Evolutionary conservation across 1,139 yeast genomes (phyloP), one percentile per base, ranked within the genome.

Genomic region (Taphrina pruni): DNA sequence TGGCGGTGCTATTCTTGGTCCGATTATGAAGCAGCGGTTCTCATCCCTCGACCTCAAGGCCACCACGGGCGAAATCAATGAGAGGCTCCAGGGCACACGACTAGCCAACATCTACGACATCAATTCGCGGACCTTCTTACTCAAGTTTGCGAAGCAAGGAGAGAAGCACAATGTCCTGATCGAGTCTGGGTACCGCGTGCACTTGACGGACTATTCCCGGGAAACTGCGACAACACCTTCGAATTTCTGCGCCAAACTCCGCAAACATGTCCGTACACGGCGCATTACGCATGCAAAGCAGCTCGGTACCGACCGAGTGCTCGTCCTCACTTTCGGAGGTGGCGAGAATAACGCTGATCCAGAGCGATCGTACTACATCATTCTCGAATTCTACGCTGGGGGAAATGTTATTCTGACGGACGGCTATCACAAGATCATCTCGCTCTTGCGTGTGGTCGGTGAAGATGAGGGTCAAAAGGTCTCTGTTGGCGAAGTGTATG

Each of bases 341-440:
- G 95, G 96, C 7, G 77, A 86, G 69, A 52, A 60, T n/a, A 61
- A 65, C 17, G 56, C 65, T 2, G 72, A 70, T 21, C 66, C 72
- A 11, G 62, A 51, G 35, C 55, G 71, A 50, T 65, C 66, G 12
- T 90, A 80, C 77, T 88, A 89, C 75, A 81, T 93, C 73, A 97
- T 90, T 0, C 79, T 94, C 71, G 99, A 94, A 76, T 93, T 94
- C 75, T 93, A 92, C 80, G 90, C 97, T 76, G 97, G 97, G 1
- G 99, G 99, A 48, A 94, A 94, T 76, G 86, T 94, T 71, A 81
- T 94, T 41, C 81, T 94, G 35, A 81, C 93, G 72, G 96, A 93
- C 76, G 84, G 86, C 48, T 83, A 88, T 41, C 79, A 82, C 73
- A 87, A 85, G 75, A 92, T 92, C 64, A 75, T 92, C 75, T 83